A percentile compares a stretch with the other conserved stretches of the same genome.
phyloP scores from a whole-genome alignment of 805 yeast genomes.

The Candida xiaguanensis region DNA sequence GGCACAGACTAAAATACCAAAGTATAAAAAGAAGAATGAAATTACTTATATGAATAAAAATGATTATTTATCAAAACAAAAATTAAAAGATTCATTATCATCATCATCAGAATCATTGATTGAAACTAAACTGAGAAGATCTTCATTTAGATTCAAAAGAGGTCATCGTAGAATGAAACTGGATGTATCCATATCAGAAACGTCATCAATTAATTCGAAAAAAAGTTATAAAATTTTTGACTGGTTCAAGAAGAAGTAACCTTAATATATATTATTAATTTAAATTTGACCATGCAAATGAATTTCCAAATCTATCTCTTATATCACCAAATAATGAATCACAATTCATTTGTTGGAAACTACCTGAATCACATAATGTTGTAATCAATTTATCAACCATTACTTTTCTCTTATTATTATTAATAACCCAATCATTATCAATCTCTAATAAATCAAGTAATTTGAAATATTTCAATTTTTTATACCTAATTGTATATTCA shows the following conservation, averaged over 20 bases:
- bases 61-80: slow-evolving; percentile 2
- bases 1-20: slow-evolving; percentile 9
- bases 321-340: neutral
- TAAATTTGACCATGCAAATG: slow-evolving; percentile 5
- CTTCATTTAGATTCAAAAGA: neutral
- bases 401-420: neutral
- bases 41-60: slow-evolving; percentile 6
- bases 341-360: slow-evolving; percentile 3
- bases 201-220: slow-evolving; percentile 6
- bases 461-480: neutral
- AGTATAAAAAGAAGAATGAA: neutral
- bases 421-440: neutral
- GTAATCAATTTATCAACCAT: slow-evolving; percentile 2
- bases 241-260: slow-evolving; percentile 9
- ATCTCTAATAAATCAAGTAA: neutral
- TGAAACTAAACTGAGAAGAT: slow-evolving; percentile 1
- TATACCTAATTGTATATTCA: neutral
- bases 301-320: slow-evolving; percentile 4
- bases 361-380: slow-evolving; percentile 6
- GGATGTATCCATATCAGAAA: slow-evolving; percentile 4
- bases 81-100: neutral
- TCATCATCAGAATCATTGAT: slow-evolving; percentile 1
- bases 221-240: slow-evolving; percentile 7
- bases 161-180: neutral
- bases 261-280: neutral